phyloP scores from a whole-genome alignment of 2,329 filamentous ascomycete species.

The Furcasterigmium sp. region DNA sequence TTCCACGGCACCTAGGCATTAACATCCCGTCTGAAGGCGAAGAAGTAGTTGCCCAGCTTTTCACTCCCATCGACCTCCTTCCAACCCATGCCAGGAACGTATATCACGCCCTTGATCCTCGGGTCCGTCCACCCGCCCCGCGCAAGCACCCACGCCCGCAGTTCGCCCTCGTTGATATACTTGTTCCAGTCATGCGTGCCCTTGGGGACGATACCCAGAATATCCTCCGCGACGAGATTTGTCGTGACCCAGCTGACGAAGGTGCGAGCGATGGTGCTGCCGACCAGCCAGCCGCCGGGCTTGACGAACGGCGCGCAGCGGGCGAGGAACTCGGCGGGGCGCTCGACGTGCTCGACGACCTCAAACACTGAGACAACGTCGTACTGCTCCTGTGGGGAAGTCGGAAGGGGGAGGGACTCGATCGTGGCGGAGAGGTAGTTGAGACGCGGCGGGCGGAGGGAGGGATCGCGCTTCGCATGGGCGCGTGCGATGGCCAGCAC shows the following conservation, averaged over 20 bases:
- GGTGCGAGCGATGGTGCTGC: conserved; percentile 88
- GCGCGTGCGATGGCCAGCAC: conserved; percentile 70
- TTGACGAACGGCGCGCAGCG: conserved; percentile 69
- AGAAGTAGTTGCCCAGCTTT: conserved; percentile 92
- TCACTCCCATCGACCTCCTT: conserved; percentile 76
- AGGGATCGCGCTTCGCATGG: conserved; percentile 72
- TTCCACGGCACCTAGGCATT: background rate
- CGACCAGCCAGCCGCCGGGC: conserved; percentile 88
- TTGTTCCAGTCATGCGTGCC: conserved; percentile 97
- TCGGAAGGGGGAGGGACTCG: conserved; percentile 55
- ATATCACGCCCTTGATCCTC: conserved; percentile 74
- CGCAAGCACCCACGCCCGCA: conserved; percentile 51
- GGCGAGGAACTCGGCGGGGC: conserved; percentile 68
- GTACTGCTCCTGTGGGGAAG: conserved; percentile 42
- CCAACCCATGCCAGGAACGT: conserved; percentile 83
- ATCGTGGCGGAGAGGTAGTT: conserved; percentile 72
- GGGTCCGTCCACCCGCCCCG: conserved; percentile 54
- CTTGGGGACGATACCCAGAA: conserved; percentile 79
- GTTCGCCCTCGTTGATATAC: conserved; percentile 84
- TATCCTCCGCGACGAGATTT: conserved; percentile 84
- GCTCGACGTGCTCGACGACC: conserved; percentile 86
- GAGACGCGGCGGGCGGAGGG: conserved; percentile 54
- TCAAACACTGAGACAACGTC: conserved; percentile 89
- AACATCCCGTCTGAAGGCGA: conserved; percentile 59
- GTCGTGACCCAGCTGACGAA: conserved; percentile 89